Conservation (phyloP, 2,329 filamentous ascomycete genomes). For the Sporothrix euskadiensis region DNA sequence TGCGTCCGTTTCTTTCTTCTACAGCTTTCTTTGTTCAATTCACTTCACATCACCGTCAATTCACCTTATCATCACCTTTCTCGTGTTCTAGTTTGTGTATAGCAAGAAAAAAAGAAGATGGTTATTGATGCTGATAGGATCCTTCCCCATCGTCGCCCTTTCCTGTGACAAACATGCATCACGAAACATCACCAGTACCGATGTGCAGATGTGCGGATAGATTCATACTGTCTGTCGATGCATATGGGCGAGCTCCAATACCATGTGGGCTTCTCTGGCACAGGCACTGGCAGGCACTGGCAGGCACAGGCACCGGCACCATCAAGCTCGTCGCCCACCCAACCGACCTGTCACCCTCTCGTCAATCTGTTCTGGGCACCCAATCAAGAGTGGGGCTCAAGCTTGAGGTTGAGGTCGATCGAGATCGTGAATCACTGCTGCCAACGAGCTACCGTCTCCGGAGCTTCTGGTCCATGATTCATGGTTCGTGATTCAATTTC, state of each 20-base stretch:
- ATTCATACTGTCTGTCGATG: background rate
- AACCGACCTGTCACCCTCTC: background rate
- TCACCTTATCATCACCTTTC: background rate
- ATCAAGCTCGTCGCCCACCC: background rate
- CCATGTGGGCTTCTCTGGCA: background rate
- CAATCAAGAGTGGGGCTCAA: background rate
- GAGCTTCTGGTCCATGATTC: background rate
- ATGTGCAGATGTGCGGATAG: background rate
- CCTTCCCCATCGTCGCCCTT: background rate
- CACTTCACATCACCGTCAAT: background rate
- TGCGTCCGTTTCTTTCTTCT: background rate
- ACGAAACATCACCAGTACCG: background rate
- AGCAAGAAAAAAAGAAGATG: constrained; percentile 5
- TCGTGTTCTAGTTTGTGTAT: constrained; percentile 21
- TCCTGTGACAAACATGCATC: background rate
- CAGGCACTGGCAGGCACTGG: too few relatives aligned
- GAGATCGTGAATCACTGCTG: background rate
- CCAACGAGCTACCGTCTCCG: background rate
- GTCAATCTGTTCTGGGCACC: background rate
- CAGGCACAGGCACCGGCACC: too few relatives aligned
- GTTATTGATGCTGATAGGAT: background rate
- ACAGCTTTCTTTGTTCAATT: background rate
- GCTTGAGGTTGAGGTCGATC: background rate
- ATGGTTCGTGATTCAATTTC: background rate
- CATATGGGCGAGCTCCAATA: background rate